A percentile compares a stretch with the other conserved stretches of the same genome.
These are phyloP conservation scores for Trichosporon sp. DNA, from an alignment of 1,284 basidiomycete genomes.

Conservation along the genomic window DNA sequence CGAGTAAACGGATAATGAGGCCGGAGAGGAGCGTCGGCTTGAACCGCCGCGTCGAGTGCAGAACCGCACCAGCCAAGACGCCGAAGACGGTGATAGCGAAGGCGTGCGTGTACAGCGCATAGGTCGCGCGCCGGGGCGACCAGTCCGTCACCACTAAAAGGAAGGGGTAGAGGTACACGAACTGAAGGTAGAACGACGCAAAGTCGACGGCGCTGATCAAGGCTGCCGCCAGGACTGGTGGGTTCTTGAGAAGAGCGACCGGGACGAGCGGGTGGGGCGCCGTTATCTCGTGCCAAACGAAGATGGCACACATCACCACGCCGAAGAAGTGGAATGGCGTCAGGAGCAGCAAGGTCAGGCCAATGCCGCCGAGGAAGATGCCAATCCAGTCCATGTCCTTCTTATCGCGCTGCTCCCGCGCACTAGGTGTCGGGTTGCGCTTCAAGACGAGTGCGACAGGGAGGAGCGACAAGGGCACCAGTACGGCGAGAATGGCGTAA, in stretches of 20 bases:
- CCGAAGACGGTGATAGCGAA: conserved; percentile 58
- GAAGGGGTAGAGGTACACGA: conserved; percentile 52
- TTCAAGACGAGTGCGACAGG: conserved; percentile 40
- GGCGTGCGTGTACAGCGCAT: conserved; percentile 52
- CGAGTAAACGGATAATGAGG: conserved; percentile 68
- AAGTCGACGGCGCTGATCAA: conserved; percentile 73
- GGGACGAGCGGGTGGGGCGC: conserved; percentile 59
- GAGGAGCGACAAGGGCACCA: conserved; percentile 50
- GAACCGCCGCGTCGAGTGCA: conserved; percentile 57
- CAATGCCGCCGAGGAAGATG: not conserved
- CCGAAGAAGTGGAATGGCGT: conserved; percentile 44
- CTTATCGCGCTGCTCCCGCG: not conserved
- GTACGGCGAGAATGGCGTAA: conserved; percentile 63
- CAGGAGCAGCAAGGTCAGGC: not conserved
- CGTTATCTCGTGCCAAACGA: conserved; percentile 58
- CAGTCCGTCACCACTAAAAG: conserved; percentile 52
- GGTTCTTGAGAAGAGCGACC: conserved; percentile 64
- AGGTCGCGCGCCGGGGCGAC: conserved; percentile 46
- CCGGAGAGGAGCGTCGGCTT: conserved; percentile 66
- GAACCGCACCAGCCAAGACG: conserved; percentile 56
- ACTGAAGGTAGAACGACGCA: conserved; percentile 61
- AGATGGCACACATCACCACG: conserved; percentile 54
- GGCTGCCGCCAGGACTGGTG: conserved; percentile 65
- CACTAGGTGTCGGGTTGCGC: not conserved
- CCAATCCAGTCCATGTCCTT: conserved; percentile 13